Base-by-base conservation (phyloP, 208 protist genomes). In the Wallacemonas collosoma region DNA sequence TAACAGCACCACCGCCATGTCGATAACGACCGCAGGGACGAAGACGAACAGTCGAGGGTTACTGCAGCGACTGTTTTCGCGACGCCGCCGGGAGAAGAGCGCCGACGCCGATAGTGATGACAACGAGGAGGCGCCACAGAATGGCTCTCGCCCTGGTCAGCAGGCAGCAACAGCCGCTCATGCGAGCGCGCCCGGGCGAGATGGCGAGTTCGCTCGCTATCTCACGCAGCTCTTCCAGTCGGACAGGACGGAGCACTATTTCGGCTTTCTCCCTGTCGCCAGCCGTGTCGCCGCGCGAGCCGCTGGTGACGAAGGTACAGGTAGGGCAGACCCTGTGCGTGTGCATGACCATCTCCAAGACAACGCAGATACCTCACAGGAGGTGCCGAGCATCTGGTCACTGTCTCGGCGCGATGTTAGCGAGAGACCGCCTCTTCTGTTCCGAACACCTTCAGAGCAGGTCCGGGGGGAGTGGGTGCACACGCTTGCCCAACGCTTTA, bases 391-490 rank as follows among this genome's bases (percentile, higher is more conserved):
- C 45, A 15, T 65, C 56, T 51, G 56, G 41, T 1, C 39, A 3
- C 48, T 61, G 14, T 35, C 17, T 3, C 15, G 47, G 6, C 4
- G 41, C 12, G 15, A 55, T 53, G 60, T 5, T 5, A 57, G 48
- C 51, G 70, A 11, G 15, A 6, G 77, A 40, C 78, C 84, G 9
- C 80, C 77, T 15, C 65, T 89, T 65, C 48, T 89, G 11, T 77
- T 89, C 63, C 80, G 84, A 50, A 80, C 80, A 26, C 47, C 65
- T 17, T 79, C 73, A 26, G 51, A 57, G 56, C 68, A 81, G 51
- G 73, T 69, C n/a, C 78, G 80, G 41, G 68, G 53, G 60, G 75
- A 80, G 72, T 89, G 84, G 84, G 77, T 73, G n/a, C 80, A 86
- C 68, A 82, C 72, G 67, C 63, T 86, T 43, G 77, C 81, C 47